phyloP scores from a whole-genome alignment of 2,329 filamentous ascomycete species.

The Grosmannia huntii region DNA sequence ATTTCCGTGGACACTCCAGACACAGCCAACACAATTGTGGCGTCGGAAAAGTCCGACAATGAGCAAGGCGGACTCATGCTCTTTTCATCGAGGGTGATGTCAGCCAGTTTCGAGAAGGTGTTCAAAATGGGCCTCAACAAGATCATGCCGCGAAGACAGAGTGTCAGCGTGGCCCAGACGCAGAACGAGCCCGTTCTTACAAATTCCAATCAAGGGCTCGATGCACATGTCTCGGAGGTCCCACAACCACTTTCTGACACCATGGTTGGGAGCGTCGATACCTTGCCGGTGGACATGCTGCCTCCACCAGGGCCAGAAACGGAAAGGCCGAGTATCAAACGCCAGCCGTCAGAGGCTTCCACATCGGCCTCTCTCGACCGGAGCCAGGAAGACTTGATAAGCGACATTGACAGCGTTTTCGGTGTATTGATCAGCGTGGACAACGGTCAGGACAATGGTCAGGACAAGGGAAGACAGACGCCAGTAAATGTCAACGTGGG shows the following conservation, averaged over 20 bases:
- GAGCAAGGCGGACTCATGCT: neutral
- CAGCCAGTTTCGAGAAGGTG: slow-evolving; percentile 5
- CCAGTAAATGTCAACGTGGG: neutral
- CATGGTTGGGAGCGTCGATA: neutral
- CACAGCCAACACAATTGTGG: neutral
- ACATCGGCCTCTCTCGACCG: neutral
- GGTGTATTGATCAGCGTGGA: slow-evolving; percentile 5
- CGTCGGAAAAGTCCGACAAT: neutral
- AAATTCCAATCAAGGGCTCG: neutral
- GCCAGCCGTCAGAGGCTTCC: neutral
- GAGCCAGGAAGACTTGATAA: neutral
- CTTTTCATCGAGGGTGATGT: neutral
- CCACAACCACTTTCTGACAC: neutral
- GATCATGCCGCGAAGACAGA: slow-evolving; percentile 2
- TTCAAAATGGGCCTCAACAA: slow-evolving; percentile 6
- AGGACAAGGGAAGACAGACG: neutral
- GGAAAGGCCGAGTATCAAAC: too few species aligned
- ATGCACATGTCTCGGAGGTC: neutral
- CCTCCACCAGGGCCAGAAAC: neutral
- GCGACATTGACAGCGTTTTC: slow-evolving; percentile 10
- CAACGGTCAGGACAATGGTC: neutral
- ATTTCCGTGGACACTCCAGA: neutral
- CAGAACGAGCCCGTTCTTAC: neutral
- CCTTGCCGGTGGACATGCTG: neutral
- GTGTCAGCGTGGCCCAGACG: neutral